phyloP scores from a whole-genome alignment of 2,329 filamentous ascomycete genomes.

The Clonostachys solani region DNA sequence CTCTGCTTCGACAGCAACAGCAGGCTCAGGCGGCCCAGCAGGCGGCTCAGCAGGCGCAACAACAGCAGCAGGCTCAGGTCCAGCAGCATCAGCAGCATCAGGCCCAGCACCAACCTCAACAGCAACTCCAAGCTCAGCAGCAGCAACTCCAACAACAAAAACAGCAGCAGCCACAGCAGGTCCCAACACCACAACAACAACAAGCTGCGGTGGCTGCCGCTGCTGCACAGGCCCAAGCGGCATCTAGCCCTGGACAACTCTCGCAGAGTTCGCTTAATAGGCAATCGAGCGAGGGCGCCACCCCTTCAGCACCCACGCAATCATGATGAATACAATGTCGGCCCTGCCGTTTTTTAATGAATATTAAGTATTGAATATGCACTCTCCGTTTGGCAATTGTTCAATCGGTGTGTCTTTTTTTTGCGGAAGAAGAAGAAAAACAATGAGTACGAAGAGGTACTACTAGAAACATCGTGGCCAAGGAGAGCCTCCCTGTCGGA shows the following conservation, averaged over 20 bases:
- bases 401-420: too few relatives aligned
- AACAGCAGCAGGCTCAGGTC: constrained; percentile 14
- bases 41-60: constrained; percentile 20
- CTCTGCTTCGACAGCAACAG: constrained; percentile 53
- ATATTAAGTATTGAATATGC: too few relatives aligned
- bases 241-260: constrained; percentile 3
- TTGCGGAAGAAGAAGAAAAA: too few relatives aligned
- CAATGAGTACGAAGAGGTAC: too few relatives aligned
- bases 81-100: constrained; percentile 20
- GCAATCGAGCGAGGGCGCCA: constrained; percentile 6
- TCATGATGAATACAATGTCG: too few relatives aligned
- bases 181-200: too few relatives aligned
- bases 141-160: constrained; percentile 5
- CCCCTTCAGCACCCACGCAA: background rate
- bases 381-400: too few relatives aligned
- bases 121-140: too few relatives aligned
- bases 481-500: too few relatives aligned
- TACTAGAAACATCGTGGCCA: too few relatives aligned
- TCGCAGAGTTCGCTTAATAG: constrained; percentile 4
- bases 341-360: too few relatives aligned
- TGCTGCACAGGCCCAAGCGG: constrained; percentile 3
- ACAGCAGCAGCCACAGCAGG: constrained; percentile 5
- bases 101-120: constrained; percentile 5
- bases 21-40: constrained; percentile 35
- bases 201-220: too few relatives aligned